Conservation (phyloP, 129 eudicot species). For the Glebionis coronaria region DNA sequence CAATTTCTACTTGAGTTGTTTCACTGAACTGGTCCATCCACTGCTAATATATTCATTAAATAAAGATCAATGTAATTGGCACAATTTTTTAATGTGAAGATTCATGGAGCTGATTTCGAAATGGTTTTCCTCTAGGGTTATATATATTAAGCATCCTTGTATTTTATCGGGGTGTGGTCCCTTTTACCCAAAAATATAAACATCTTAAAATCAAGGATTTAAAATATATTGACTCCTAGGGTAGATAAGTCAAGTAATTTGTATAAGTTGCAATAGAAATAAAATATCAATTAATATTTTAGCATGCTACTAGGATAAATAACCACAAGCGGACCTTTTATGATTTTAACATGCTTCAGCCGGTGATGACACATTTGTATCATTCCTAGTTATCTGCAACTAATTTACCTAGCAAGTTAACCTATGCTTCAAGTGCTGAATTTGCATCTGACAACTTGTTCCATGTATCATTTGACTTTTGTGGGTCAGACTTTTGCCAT, state of each 20-base stretch:
- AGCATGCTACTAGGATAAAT: neutral
- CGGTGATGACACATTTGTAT: slow-evolving; percentile 43
- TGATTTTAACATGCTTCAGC: slow-evolving; percentile 45
- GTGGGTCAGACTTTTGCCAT: no score
- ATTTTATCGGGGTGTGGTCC: no score
- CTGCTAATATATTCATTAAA: no score
- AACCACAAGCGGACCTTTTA: slow-evolving; percentile 50
- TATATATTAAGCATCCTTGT: neutral
- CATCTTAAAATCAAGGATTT: neutral
- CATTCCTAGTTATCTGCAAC: slow-evolving; percentile 48
- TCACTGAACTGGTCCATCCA: no score
- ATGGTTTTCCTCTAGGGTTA: neutral
- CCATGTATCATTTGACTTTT: no score
- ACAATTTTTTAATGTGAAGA: neutral
- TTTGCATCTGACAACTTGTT: slow-evolving; percentile 53
- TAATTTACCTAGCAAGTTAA: slow-evolving; percentile 49
- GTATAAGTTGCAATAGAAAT: neutral
- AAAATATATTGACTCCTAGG: neutral
- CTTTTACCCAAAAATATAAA: no score
- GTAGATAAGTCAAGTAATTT: neutral
- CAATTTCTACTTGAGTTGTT: no score
- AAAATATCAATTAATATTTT: no score
- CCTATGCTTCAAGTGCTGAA: slow-evolving; percentile 52
- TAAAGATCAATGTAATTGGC: no score
- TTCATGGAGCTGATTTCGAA: neutral